Percentiles rank a stretch among this genome's conserved stretches.
Evolutionary conservation across 2,329 filamentous ascomycete genomes (phyloP).

Genomic region (Cryphonectria carpinicola): DNA sequence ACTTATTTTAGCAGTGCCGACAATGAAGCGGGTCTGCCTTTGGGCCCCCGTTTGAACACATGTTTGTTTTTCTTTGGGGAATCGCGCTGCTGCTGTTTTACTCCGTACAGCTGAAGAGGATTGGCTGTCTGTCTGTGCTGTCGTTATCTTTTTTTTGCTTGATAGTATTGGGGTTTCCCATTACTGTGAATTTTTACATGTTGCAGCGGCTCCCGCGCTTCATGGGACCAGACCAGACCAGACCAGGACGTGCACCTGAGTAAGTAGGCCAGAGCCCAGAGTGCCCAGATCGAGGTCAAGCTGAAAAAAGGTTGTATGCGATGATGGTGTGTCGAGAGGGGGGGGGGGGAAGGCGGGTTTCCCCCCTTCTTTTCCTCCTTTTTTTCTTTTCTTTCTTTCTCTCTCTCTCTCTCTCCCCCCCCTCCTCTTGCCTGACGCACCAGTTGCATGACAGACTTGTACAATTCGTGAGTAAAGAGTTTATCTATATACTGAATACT

Average conservation of each 20-base stretch:
- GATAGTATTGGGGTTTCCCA: neutral
- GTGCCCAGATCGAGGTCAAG: neutral
- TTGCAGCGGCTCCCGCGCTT: neutral
- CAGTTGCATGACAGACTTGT: too few species aligned
- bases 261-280: neutral
- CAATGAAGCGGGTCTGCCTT: neutral
- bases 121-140: neutral
- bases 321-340: neutral
- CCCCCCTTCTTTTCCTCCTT: too few species aligned
- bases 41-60: neutral
- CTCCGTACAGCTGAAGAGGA: neutral
- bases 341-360: too few species aligned
- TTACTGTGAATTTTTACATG: neutral
- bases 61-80: neutral
- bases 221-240: neutral
- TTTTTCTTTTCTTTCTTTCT: neutral
- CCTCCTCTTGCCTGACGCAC: too few species aligned
- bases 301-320: neutral
- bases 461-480: too few species aligned
- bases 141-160: neutral
- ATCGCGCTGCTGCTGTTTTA: neutral
- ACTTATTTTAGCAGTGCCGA: constrained; percentile 8
- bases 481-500: too few species aligned
- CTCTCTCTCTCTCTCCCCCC: neutral
- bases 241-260: neutral